Base-by-base conservation (phyloP, 768 basidiomycete genomes). In the Naganishia onofrii region DNA sequence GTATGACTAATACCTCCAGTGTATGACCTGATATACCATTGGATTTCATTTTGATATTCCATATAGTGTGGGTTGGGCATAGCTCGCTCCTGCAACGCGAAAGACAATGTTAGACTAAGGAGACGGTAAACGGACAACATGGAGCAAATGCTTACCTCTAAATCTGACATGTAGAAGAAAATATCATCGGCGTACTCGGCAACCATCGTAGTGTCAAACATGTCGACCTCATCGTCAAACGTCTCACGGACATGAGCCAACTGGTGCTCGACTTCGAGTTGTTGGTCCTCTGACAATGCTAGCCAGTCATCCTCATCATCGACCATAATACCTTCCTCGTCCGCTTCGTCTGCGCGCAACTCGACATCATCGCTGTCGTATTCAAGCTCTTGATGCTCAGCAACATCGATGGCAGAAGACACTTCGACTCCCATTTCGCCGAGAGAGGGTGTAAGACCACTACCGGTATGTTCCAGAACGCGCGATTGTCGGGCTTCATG, bases 171-270 rank as follows among this genome's bases (percentile, higher is more conserved):
- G 81, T 98, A 97, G 73, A 87, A 85, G 78, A 98, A 98, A 80
- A 99, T 98, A 69, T 99, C 95, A 17, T 97, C 93, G n/a, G 93
- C 86, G 78, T 99, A 99, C 81, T 99, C 96, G 21, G 94, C 92
- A 51, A 96, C 95, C 94, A 99, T 95, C 0, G 91, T 91, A 52
- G 90, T 89, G 81, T 96, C 93, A 70, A 85, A 86, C 77, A 80
- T 88, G 85, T 91, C 90, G 51, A 87, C 81, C 71, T 95, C 89
- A 68, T 88, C 88, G 46, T 89, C 86, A 79, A 87, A 89, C 44
- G 80, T 81, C 57, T 79, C 79, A 66, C 88, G 87, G 70, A 99
- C 83, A 31, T 85, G 84, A 23, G 87, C 83, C 32, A 98, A 82
- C 77, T 91, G 85, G 67, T 73, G 64, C 70, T 78, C 74, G 46